Percentiles rank a stretch among this genome's conserved stretches.
These are phyloP conservation scores for Apiotrichum veenhuisii DNA, from an alignment of 1,284 basidiomycete species.

Conservation along the genomic window DNA sequence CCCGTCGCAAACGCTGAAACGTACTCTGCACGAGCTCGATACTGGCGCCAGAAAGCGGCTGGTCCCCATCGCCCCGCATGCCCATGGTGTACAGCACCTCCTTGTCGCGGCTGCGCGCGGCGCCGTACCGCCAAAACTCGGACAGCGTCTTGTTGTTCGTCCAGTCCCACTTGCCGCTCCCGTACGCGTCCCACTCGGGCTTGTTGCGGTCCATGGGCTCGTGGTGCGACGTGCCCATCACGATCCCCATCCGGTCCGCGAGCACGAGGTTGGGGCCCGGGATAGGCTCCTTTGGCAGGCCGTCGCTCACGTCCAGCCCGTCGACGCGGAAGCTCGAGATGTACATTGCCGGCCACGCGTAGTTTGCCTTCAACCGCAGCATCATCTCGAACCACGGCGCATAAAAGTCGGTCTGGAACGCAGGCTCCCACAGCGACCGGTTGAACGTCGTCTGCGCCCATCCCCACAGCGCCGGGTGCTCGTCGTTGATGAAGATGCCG, in stretches of 20 bases:
- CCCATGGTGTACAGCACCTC: slow-evolving; percentile 31
- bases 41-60: slow-evolving; percentile 22
- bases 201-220: slow-evolving; percentile 42
- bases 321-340: slow-evolving; percentile 57
- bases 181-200: neutral
- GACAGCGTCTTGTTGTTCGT: slow-evolving; percentile 22
- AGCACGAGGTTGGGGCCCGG: slow-evolving; percentile 58
- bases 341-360: slow-evolving; percentile 56
- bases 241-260: slow-evolving; percentile 65
- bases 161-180: slow-evolving; percentile 20
- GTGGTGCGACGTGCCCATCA: slow-evolving; percentile 57
- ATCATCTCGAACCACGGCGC: slow-evolving; percentile 59
- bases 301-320: slow-evolving; percentile 49
- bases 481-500: slow-evolving; percentile 60
- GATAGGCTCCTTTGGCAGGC: slow-evolving; percentile 9
- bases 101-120: slow-evolving; percentile 21
- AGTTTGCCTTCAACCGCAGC: slow-evolving; percentile 65
- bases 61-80: slow-evolving; percentile 32
- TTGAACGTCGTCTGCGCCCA: slow-evolving; percentile 60
- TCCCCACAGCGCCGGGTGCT: slow-evolving; percentile 58
- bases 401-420: slow-evolving; percentile 56
- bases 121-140: slow-evolving; percentile 33
- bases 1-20: neutral
- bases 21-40: slow-evolving; percentile 7
- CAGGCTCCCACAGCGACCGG: slow-evolving; percentile 59